A percentile compares a stretch with the other conserved stretches of the same genome.
phyloP scores from a whole-genome alignment of 495 filamentous ascomycete genomes.

The Talaromyces adpressus region DNA sequence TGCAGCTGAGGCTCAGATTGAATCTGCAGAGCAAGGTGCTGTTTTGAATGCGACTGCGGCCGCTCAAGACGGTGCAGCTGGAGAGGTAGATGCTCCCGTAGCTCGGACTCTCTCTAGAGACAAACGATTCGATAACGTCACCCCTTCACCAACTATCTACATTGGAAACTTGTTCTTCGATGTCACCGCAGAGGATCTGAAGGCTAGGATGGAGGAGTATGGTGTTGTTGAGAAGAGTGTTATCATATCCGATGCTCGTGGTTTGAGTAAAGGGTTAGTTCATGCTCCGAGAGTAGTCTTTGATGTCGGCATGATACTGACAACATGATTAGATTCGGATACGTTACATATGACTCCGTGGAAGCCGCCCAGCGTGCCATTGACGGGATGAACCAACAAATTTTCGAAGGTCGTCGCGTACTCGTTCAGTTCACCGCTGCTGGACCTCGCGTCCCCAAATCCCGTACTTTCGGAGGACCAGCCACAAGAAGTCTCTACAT shows the following conservation, averaged over 20 bases:
- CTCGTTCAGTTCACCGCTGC: slow-evolving; percentile 47
- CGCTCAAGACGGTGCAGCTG: slow-evolving; percentile 9
- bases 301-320: not conserved
- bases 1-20: not conserved
- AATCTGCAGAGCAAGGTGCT: slow-evolving; percentile 5
- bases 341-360: slow-evolving; percentile 57
- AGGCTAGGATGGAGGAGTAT: slow-evolving; percentile 57
- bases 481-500: slow-evolving; percentile 71
- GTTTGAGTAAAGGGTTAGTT: slow-evolving; percentile 82
- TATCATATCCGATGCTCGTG: slow-evolving; percentile 62
- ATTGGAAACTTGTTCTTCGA: slow-evolving; percentile 86
- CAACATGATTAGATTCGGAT: slow-evolving; percentile 57
- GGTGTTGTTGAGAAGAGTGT: slow-evolving; percentile 49
- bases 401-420: slow-evolving; percentile 75
- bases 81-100: not conserved
- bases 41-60: not conserved
- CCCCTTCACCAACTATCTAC: slow-evolving; percentile 50
- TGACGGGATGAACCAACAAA: slow-evolving; percentile 53
- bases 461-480: slow-evolving; percentile 8
- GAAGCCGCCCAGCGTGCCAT: slow-evolving; percentile 56
- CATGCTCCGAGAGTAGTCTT: slow-evolving; percentile 17
- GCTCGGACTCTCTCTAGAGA: too few species aligned
- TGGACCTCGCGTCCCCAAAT: slow-evolving; percentile 14
- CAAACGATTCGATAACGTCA: slow-evolving; percentile 5
- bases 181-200: slow-evolving; percentile 63